phyloP scores from a whole-genome alignment of 1,284 basidiomycete species.

The Heterobasidion occidentale region DNA sequence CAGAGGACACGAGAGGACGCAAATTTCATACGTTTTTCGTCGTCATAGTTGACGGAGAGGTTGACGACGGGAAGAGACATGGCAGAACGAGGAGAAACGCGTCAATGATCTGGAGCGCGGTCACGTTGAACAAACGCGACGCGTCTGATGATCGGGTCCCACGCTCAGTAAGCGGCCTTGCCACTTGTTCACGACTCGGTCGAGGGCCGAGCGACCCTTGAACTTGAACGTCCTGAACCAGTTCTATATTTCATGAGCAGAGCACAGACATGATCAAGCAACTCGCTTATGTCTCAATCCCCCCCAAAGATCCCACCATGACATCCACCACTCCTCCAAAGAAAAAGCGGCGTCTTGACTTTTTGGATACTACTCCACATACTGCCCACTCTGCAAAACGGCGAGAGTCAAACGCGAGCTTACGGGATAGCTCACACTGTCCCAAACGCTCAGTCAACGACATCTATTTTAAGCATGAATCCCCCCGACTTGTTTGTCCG shows the following conservation, averaged over 20 bases:
- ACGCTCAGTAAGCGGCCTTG: not conserved
- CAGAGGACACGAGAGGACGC: not conserved
- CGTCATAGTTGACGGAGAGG: conserved; percentile 40
- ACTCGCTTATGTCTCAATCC: not conserved
- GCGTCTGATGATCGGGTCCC: not conserved
- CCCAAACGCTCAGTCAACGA: too few species aligned
- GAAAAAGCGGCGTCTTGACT: not conserved
- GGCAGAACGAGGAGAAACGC: conserved; percentile 18
- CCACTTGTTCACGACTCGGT: too few species aligned
- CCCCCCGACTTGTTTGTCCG: too few species aligned
- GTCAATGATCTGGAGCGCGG: conserved; percentile 11
- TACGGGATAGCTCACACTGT: too few species aligned
- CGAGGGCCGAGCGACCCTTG: too few species aligned
- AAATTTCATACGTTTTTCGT: conserved; percentile 27
- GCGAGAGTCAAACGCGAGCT: too few species aligned
- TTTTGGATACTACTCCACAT: too few species aligned
- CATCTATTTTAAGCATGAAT: too few species aligned
- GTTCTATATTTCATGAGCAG: too few species aligned
- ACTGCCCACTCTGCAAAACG: too few species aligned
- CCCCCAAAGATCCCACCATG: not conserved
- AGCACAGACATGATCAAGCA: not conserved
- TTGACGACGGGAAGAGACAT: conserved; percentile 45
- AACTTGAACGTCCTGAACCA: too few species aligned
- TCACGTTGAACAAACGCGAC: not conserved
- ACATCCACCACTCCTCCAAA: not conserved